These are phyloP conservation scores for Candida pseudofarinosa DNA, from an alignment of 805 yeast genomes.

Conservation along the genomic window DNA sequence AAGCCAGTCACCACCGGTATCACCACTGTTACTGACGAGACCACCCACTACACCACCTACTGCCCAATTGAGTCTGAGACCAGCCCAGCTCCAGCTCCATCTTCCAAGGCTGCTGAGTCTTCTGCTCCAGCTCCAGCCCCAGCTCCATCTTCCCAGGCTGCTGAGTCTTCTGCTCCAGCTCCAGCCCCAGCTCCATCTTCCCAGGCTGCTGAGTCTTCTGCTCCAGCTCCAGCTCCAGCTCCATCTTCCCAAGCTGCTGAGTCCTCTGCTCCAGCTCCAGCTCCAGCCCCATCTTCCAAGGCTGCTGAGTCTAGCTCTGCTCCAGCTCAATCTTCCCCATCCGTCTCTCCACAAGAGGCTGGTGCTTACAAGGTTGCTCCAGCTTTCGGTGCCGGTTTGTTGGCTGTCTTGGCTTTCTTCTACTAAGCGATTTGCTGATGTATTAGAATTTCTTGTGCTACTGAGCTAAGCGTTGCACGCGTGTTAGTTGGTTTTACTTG, in stretches of 20 bases:
- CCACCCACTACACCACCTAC: conserved; percentile 34
- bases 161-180: conserved; percentile 6
- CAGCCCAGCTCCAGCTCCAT: conserved; percentile 5
- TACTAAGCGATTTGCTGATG: conserved; percentile 1
- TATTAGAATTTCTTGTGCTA: not conserved
- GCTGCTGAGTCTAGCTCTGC: conserved; percentile 16
- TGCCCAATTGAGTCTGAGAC: conserved; percentile 14
- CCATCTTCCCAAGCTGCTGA: conserved; percentile 7
- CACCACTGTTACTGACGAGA: conserved; percentile 22
- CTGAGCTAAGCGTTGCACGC: not conserved
- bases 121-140: conserved; percentile 11
- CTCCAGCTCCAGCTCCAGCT: conserved; percentile 11
- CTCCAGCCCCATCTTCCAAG: conserved; percentile 14
- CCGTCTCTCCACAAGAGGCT: conserved; percentile 10
- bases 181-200: conserved; percentile 12
- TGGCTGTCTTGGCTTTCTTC: conserved; percentile 18
- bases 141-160: conserved; percentile 8
- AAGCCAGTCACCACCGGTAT: conserved; percentile 25
- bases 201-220: conserved; percentile 10
- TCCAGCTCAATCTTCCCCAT: conserved; percentile 11
- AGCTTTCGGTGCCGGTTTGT: conserved; percentile 20
- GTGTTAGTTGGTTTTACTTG: not conserved
- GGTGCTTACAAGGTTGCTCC: conserved; percentile 13
- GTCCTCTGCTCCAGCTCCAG: conserved; percentile 9
- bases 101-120: conserved; percentile 7